phyloP scores from a whole-genome alignment of 169 alveolate genomes.

The Plasmodium vivax region DNA sequence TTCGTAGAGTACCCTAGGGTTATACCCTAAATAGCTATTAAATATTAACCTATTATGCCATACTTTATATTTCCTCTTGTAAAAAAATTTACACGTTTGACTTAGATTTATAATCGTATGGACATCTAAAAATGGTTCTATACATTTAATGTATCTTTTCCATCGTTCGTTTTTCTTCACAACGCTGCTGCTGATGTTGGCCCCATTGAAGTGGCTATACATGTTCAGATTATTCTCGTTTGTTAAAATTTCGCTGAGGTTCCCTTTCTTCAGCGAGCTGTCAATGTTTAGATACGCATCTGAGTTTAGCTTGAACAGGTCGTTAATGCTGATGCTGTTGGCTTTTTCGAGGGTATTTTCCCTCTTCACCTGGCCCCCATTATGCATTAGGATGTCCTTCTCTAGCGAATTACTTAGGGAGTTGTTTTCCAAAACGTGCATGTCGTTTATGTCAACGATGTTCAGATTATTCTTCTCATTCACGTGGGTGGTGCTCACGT shows the following conservation, averaged over 20 bases:
- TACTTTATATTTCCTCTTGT: constrained; percentile 77
- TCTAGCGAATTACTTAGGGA: not conserved
- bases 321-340: constrained; percentile 46
- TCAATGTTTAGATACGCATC: constrained; percentile 29
- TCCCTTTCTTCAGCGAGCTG: constrained; percentile 26
- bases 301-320: constrained; percentile 35
- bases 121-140: constrained; percentile 84
- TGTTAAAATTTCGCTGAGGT: constrained; percentile 24
- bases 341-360: constrained; percentile 33
- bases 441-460: constrained; percentile 12
- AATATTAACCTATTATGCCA: constrained; percentile 79
- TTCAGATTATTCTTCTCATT: not conserved
- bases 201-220: not conserved
- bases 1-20: constrained; percentile 76
- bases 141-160: constrained; percentile 74
- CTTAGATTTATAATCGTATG: constrained; percentile 79
- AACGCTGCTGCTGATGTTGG: not conserved
- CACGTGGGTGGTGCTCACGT: not conserved
- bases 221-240: constrained; percentile 1
- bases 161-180: constrained; percentile 76
- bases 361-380: constrained; percentile 5
- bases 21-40: constrained; percentile 82
- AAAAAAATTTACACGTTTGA: constrained; percentile 82
- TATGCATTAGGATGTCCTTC: not conserved
- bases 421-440: constrained; percentile 7